phyloP scores from a whole-genome alignment of 768 basidiomycete genomes.

The Rhizopogon vulgaris region DNA sequence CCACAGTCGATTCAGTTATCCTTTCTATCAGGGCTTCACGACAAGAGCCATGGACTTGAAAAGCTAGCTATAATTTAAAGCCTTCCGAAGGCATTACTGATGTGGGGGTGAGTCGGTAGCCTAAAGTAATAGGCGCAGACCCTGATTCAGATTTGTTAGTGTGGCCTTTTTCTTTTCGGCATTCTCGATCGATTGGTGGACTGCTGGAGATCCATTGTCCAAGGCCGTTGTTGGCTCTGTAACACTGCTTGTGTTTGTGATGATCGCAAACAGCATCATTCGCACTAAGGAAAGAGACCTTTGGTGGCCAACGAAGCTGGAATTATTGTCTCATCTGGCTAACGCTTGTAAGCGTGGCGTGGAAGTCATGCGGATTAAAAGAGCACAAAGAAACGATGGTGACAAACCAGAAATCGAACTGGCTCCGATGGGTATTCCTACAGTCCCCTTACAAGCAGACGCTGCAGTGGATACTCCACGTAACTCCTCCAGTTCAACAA shows the following conservation, averaged over 20 bases:
- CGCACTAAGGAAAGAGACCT: slow-evolving; percentile 5
- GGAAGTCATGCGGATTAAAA: background rate
- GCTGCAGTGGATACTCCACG: background rate
- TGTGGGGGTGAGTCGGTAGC: slow-evolving; percentile 23
- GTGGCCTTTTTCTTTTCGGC: slow-evolving; percentile 24
- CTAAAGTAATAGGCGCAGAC: too few species aligned
- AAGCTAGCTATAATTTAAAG: slow-evolving; percentile 27
- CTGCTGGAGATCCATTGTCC: slow-evolving; percentile 1
- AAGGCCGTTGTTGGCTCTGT: slow-evolving; percentile 25
- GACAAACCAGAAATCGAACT: too few species aligned
- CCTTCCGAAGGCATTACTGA: slow-evolving; percentile 26
- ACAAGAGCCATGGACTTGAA: slow-evolving; percentile 18
- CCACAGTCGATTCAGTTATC: slow-evolving; percentile 9
- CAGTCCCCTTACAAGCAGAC: background rate
- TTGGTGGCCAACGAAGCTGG: background rate
- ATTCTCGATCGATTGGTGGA: slow-evolving; percentile 20
- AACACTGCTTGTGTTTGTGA: slow-evolving; percentile 21
- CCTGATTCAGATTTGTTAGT: slow-evolving; percentile 7
- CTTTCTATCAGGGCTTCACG: slow-evolving; percentile 16
- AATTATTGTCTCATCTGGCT: background rate
- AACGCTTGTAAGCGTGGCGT: background rate
- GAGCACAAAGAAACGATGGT: background rate
- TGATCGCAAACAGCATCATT: slow-evolving; percentile 41
- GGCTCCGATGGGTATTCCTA: background rate
- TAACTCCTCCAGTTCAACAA: too few species aligned